Evolutionary conservation across 768 basidiomycete genomes (phyloP).

Genomic region (Suillus hirtellus): DNA sequence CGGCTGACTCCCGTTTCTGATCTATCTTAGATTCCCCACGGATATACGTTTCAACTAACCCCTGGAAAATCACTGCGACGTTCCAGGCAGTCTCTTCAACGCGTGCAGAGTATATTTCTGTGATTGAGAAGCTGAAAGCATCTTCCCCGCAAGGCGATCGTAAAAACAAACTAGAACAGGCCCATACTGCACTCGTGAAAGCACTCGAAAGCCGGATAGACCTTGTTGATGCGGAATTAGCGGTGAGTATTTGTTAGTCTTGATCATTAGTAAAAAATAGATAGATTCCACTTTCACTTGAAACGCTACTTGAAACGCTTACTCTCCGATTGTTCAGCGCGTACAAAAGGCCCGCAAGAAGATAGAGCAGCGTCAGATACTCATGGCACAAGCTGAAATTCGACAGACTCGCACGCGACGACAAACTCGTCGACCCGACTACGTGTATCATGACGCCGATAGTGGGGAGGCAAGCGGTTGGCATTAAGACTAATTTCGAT

Average conservation of each 20-base stretch:
- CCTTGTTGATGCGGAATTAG: constrained; percentile 65
- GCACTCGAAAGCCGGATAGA: constrained; percentile 65
- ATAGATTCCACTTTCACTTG: constrained; percentile 14
- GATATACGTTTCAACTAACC: constrained; percentile 82
- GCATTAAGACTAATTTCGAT: constrained; percentile 21
- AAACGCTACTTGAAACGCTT: constrained; percentile 20
- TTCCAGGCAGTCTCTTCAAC: constrained; percentile 73
- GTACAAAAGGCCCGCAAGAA: constrained; percentile 69
- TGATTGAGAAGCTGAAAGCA: constrained; percentile 62
- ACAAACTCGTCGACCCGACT: constrained; percentile 73
- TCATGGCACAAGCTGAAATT: constrained; percentile 74
- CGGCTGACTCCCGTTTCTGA: constrained; percentile 33
- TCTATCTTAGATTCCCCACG: constrained; percentile 75
- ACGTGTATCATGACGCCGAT: constrained; percentile 72
- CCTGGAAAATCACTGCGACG: constrained; percentile 84
- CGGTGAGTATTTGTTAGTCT: constrained; percentile 50
- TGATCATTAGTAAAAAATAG: constrained; percentile 17
- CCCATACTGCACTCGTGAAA: constrained; percentile 62
- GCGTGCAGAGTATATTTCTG: constrained; percentile 67
- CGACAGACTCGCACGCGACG: constrained; percentile 79
- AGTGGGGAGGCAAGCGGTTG: constrained; percentile 52
- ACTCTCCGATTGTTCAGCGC: constrained; percentile 48
- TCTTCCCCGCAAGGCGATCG: constrained; percentile 45
- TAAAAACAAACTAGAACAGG: constrained; percentile 59
- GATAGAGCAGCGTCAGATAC: constrained; percentile 63